These are phyloP conservation scores for Ogataea minuta DNA, from an alignment of 805 yeast genomes.

Conservation along the genomic window DNA sequence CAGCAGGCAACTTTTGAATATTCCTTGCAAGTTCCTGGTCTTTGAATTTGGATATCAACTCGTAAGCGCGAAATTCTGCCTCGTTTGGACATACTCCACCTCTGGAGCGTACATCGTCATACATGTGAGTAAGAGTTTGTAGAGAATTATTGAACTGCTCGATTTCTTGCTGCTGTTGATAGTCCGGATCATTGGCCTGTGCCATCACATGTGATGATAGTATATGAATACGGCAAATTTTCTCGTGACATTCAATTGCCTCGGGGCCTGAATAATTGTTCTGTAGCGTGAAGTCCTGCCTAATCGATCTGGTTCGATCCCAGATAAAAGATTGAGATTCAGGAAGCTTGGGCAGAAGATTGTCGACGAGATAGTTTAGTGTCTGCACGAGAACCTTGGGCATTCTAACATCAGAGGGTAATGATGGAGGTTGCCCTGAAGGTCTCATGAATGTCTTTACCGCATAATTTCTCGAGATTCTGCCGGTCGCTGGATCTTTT, in stretches of 20 bases:
- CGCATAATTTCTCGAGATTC: constrained; percentile 59
- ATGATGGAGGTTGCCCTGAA: constrained; percentile 96
- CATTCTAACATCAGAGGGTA: constrained; percentile 96
- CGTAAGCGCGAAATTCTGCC: constrained; percentile 90
- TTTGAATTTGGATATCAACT: constrained; percentile 70
- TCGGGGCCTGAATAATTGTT: constrained; percentile 92
- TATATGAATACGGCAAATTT: constrained; percentile 85
- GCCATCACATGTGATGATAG: constrained; percentile 85
- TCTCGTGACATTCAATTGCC: constrained; percentile 88
- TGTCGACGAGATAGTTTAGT: constrained; percentile 66
- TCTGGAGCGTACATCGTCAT: constrained; percentile 69
- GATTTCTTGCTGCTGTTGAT: constrained; percentile 90
- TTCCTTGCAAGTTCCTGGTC: constrained; percentile 85
- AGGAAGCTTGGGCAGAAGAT: constrained; percentile 65
- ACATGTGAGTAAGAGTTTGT: constrained; percentile 85
- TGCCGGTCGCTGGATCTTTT: constrained; percentile 57
- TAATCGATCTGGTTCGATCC: constrained; percentile 95
- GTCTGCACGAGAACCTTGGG: constrained; percentile 71
- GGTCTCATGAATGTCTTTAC: constrained; percentile 94
- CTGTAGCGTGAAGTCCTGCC: constrained; percentile 96
- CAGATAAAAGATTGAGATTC: constrained; percentile 87
- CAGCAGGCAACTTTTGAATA: constrained; percentile 62
- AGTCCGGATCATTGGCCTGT: constrained; percentile 58
- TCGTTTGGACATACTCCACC: constrained; percentile 78
- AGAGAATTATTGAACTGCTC: constrained; percentile 92